These are phyloP conservation scores for Pythium aquatile DNA, from an alignment of 352 stramenopile genomes.

Conservation along the genomic window DNA sequence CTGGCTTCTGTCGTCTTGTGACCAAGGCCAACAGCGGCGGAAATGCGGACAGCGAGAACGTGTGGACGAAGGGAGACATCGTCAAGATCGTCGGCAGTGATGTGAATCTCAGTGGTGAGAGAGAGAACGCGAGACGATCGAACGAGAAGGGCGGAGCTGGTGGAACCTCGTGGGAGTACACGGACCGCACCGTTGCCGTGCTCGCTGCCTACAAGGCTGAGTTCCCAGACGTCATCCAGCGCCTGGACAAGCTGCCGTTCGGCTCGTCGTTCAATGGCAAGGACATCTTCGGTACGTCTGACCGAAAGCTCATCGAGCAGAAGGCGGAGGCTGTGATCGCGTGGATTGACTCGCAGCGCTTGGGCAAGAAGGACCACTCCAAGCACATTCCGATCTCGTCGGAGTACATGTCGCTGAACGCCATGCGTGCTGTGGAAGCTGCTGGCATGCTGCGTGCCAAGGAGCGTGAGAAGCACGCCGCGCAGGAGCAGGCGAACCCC, in stretches of 20 bases:
- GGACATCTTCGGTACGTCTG: constrained; percentile 82
- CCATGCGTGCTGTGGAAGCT: constrained; percentile 92
- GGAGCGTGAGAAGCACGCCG: constrained; percentile 51
- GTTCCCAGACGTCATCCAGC: constrained; percentile 93
- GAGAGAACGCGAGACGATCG: constrained; percentile 28
- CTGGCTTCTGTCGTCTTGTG: constrained; percentile 90
- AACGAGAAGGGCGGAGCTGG: constrained; percentile 16
- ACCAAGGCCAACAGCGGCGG: constrained; percentile 22
- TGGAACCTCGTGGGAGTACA: constrained; percentile 95
- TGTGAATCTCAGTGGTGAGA: constrained; percentile 33
- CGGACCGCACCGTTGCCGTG: constrained; percentile 92
- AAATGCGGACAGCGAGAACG: constrained; percentile 38
- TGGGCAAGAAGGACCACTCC: constrained; percentile 81
- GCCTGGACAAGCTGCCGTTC: constrained; percentile 86
- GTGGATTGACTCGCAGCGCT: constrained; percentile 92
- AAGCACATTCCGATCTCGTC: constrained; percentile 93
- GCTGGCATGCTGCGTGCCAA: constrained; percentile 62
- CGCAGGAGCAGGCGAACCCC: constrained; percentile 33
- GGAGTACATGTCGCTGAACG: constrained; percentile 90
- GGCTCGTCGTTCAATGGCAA: constrained; percentile 88
- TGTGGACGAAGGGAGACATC: constrained; percentile 91
- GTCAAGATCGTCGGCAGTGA: constrained; percentile 91
- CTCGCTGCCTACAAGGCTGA: constrained; percentile 91
- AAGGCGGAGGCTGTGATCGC: constrained; percentile 84
- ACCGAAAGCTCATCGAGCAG: constrained; percentile 51